These are phyloP conservation scores for Clitoria ternatea DNA, from an alignment of 306 rosid species.

Conservation along the genomic window DNA sequence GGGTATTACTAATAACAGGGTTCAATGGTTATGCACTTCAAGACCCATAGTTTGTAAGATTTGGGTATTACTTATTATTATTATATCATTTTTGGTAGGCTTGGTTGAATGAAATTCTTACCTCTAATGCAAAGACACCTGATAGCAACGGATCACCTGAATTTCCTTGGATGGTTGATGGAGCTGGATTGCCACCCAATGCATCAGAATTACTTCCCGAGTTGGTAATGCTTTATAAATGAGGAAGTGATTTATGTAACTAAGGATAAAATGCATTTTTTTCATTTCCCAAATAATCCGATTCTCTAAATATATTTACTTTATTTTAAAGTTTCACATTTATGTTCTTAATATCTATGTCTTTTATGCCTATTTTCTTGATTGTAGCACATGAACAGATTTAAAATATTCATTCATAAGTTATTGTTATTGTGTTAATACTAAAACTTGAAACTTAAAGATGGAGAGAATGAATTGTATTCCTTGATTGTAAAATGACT, in stretches of 20 bases:
- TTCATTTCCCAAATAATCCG: background rate
- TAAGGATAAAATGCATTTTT: background rate
- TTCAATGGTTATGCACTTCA: background rate
- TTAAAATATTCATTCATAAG: background rate
- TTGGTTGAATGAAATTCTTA: slow-evolving; percentile 73
- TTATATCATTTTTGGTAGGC: slow-evolving; percentile 48
- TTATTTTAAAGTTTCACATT: background rate
- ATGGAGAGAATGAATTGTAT: too few species aligned
- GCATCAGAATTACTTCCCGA: slow-evolving; percentile 75
- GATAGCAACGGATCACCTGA: slow-evolving; percentile 45
- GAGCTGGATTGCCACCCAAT: slow-evolving; percentile 82
- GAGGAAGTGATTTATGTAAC: background rate
- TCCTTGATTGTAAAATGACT: too few species aligned
- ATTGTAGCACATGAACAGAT: slow-evolving; percentile 2
- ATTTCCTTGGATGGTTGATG: slow-evolving; percentile 83
- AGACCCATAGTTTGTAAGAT: slow-evolving; percentile 7
- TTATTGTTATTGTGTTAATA: background rate
- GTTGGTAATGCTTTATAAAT: slow-evolving; percentile 54
- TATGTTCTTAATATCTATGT: too few species aligned
- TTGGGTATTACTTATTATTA: slow-evolving; percentile 8
- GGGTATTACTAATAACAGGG: background rate
- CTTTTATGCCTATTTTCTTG: background rate
- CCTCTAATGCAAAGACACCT: slow-evolving; percentile 39
- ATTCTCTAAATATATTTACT: background rate
- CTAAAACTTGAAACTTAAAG: too few species aligned